Evolutionary conservation across 176 grass and related monocot species (phyloP).

Genomic region (Musa itinerans): DNA sequence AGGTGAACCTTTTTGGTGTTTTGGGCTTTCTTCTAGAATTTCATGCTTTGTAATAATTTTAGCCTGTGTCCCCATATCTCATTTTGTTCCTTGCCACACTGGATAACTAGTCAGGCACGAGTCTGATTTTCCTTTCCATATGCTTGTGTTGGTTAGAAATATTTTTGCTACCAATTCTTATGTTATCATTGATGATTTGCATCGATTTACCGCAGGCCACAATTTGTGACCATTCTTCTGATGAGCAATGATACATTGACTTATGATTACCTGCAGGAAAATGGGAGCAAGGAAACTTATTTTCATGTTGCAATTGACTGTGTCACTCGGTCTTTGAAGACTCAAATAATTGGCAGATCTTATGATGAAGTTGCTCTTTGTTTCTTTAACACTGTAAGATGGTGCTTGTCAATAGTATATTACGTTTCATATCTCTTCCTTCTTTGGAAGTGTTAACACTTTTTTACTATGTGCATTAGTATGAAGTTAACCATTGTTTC

Average conservation of each 20-base stretch:
- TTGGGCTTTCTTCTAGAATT: too few species aligned
- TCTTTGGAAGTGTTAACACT: not conserved
- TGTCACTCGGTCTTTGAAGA: constrained; percentile 56
- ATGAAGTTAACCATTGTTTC: too few species aligned
- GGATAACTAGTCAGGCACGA: too few species aligned
- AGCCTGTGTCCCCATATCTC: too few species aligned
- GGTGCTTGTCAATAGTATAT: not conserved
- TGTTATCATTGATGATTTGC: not conserved
- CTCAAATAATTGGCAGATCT: constrained; percentile 75
- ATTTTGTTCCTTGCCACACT: too few species aligned
- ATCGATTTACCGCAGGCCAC: not conserved
- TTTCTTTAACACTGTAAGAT: constrained; percentile 88
- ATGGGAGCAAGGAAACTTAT: constrained; percentile 54
- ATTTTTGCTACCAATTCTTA: too few species aligned
- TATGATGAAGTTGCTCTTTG: constrained; percentile 85
- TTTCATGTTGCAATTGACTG: constrained; percentile 62
- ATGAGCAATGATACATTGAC: constrained; percentile 3
- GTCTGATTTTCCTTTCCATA: too few species aligned
- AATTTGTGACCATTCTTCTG: not conserved
- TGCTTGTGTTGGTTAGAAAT: too few species aligned
- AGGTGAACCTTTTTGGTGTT: too few species aligned
- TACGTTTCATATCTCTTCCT: not conserved
- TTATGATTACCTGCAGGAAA: constrained; percentile 25
- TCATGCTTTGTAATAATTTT: too few species aligned
- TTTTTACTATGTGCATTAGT: not conserved